Percentiles rank a stretch among this genome's conserved stretches.
Conservation (phyloP, 2,329 filamentous ascomycete species). For the Arthrobotrys iridis region DNA sequence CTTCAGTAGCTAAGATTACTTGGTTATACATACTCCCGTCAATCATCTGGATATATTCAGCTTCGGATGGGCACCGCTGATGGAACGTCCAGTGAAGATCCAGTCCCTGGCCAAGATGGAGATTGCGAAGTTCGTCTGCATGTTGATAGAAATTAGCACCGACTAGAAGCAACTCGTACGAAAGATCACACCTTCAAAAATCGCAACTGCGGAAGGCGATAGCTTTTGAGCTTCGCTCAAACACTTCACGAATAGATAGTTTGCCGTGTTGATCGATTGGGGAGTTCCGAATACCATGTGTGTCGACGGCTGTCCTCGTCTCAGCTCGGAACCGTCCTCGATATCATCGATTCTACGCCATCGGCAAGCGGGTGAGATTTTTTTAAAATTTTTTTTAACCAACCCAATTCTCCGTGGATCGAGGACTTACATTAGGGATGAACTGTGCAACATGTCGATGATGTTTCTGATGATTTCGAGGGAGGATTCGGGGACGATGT, state of each 20-base stretch:
- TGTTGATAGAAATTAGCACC: neutral
- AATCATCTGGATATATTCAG: slow-evolving; percentile 33
- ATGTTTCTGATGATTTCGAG: neutral
- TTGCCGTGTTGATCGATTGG: slow-evolving; percentile 27
- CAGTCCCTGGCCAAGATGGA: slow-evolving; percentile 19
- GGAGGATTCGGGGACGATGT: neutral
- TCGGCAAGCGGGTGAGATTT: no score
- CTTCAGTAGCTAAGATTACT: neutral
- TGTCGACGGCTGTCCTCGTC: slow-evolving; percentile 7
- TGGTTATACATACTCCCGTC: slow-evolving; percentile 28
- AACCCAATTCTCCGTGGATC: neutral
- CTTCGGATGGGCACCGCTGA: neutral
- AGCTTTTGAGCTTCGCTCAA: slow-evolving; percentile 14
- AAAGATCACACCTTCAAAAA: slow-evolving; percentile 12
- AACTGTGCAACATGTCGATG: slow-evolving; percentile 11
- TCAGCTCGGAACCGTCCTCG: slow-evolving; percentile 7
- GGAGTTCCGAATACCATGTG: slow-evolving; percentile 27
- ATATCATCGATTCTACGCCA: slow-evolving; percentile 17
- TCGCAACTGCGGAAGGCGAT: slow-evolving; percentile 10
- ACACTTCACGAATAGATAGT: slow-evolving; percentile 26
- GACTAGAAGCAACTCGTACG: neutral
- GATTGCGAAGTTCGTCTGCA: slow-evolving; percentile 24
- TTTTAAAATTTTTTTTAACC: neutral
- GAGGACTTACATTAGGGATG: slow-evolving; percentile 11
- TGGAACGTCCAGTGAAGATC: slow-evolving; percentile 42